Percentiles rank a stretch among this genome's conserved stretches.
These are phyloP conservation scores for Trichoderma arundinaceum DNA, from an alignment of 2,329 filamentous ascomycete species.

Conservation along the genomic window DNA sequence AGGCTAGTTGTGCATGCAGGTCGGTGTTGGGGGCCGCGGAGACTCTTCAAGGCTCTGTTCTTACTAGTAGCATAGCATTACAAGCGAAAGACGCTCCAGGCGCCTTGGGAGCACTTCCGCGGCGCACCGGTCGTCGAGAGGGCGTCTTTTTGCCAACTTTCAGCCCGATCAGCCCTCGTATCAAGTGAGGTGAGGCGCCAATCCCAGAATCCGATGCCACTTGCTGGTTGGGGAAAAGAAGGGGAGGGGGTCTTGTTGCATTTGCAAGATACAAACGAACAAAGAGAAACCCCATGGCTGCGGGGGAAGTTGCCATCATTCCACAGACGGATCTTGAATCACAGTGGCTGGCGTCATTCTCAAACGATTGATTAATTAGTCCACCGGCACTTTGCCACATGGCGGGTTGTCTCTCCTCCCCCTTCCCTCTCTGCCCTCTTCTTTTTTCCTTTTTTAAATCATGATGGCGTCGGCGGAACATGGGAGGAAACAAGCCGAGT, in stretches of 20 bases:
- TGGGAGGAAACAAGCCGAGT: conserved; percentile 19
- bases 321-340: conserved; percentile 18
- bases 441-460: conserved; percentile 5
- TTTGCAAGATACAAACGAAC: neutral
- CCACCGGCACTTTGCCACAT: conserved; percentile 27
- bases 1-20: neutral
- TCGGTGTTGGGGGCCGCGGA: conserved; percentile 11
- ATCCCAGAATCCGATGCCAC: too few relatives aligned
- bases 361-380: conserved; percentile 19
- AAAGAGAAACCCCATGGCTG: neutral
- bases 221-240: too few relatives aligned
- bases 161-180: neutral
- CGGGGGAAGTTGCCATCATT: conserved; percentile 6
- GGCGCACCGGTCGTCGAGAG: neutral
- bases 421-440: neutral
- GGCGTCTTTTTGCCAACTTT: neutral
- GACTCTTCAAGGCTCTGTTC: neutral
- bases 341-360: conserved; percentile 24
- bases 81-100: neutral
- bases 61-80: neutral
- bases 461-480: conserved; percentile 16
- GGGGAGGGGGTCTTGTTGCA: too few relatives aligned
- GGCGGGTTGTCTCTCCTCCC: conserved; percentile 2
- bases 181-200: neutral
- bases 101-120: neutral